phyloP scores from a whole-genome alignment of 75 land plant genomes.

The Cryptomeria japonica region DNA sequence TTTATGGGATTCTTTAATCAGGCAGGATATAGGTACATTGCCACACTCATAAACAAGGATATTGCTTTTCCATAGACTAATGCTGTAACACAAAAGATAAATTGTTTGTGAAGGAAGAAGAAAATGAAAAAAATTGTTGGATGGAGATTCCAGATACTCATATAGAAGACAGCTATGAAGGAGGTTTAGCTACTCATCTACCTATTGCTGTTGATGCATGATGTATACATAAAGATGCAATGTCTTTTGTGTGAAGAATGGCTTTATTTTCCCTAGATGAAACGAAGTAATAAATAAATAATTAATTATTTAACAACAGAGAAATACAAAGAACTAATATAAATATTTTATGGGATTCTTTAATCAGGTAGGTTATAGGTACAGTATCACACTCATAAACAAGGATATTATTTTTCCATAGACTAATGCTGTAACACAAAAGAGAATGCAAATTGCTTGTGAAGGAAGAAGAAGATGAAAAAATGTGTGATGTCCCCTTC shows the following conservation, averaged over 20 bases:
- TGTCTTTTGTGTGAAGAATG: too few species aligned
- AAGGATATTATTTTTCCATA: not conserved
- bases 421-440: not conserved
- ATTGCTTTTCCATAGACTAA: not conserved
- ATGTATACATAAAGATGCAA: too few species aligned
- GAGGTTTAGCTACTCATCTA: not conserved
- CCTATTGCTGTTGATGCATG: not conserved
- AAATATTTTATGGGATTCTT: not conserved
- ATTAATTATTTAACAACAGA: not conserved
- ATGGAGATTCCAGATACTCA: not conserved
- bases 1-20: not conserved
- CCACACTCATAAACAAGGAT: not conserved
- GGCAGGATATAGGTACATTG: not conserved
- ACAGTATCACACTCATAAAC: not conserved
- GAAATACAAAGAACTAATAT: too few species aligned
- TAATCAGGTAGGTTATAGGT: not conserved
- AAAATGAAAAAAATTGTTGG: not conserved
- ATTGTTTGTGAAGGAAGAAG: not conserved
- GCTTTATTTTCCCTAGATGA: not conserved
- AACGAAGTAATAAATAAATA: not conserved
- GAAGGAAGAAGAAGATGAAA: not conserved
- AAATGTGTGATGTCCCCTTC: too few species aligned
- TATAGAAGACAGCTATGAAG: not conserved
- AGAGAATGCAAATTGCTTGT: not conserved
- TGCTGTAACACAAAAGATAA: not conserved